Base-by-base conservation (phyloP, 352 stramenopile genomes). In the Globisporangium viniferum region DNA sequence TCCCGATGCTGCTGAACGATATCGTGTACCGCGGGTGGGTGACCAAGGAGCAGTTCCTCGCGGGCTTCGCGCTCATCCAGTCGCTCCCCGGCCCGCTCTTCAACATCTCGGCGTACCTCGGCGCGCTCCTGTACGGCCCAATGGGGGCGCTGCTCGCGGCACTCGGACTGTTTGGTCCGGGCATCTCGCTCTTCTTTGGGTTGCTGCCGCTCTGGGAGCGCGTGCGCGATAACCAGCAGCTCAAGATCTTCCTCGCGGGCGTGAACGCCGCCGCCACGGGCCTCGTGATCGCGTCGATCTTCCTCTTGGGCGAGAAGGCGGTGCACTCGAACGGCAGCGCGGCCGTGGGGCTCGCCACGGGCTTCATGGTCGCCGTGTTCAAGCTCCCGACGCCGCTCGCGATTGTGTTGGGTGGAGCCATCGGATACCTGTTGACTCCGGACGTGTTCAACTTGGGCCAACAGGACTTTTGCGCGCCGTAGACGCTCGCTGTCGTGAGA, bases 81-180 rank as follows among this genome's bases (percentile, higher is more conserved):
- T 92, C 88, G 20, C 85, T 98, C 59, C 94, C 96, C 14, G 96
- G 96, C 0, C 94, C 96, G 5, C 74, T 98, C 8, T 98, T 98
- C 80, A 99, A 99, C 82, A 98, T 99, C 65, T 91, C 94, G 58
- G 75, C 92, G 6, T 99, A 98, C 73, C 74, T 98, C 2, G 96
- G 96, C 8, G 78, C 80, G 22, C 84, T 98, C 35, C 89, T 94
- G 54, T 86, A 90, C 59, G 93, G 93, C 2, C 73, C 98, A 24
- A 64, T 86, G 7, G 96, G 96, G 7, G 94, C 91, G 29, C 65
- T 98, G n/a, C 71, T 98, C 35, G 91, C 88, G 2, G 95, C 80
- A 39, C 20, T 89, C 20, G 94, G 94, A 46, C 80, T 99, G 27
- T 98, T 99, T 73, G 93, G 91, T 10, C 94, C 96, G 24, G 94